These are phyloP conservation scores for Gypsophila paniculata DNA, from an alignment of 179 eudicot species.

Conservation along the genomic window DNA sequence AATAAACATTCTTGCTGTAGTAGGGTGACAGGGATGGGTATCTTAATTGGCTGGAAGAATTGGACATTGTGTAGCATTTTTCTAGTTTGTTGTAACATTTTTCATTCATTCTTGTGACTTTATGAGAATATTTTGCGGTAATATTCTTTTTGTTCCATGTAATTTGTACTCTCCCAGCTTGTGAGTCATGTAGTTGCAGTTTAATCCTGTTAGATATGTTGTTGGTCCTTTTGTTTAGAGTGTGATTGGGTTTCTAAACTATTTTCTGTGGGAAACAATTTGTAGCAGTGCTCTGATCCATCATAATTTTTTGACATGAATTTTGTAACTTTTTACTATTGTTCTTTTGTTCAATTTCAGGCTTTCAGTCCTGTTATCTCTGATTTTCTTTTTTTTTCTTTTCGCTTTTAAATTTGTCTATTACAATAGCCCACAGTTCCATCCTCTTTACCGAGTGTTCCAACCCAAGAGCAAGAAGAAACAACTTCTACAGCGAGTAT, in stretches of 20 bases:
- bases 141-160: background rate
- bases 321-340: background rate
- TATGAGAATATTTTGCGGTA: background rate
- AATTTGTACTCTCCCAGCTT: background rate
- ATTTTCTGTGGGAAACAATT: background rate
- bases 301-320: background rate
- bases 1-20: background rate
- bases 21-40: background rate
- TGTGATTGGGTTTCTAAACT: background rate
- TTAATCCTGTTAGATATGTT: background rate
- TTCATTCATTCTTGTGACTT: too few species aligned
- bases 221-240: background rate
- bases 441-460: slow-evolving; percentile 48
- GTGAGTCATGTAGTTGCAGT: background rate
- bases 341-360: background rate
- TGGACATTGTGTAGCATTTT: background rate
- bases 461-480: slow-evolving; percentile 70
- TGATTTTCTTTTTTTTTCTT: background rate
- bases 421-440: slow-evolving; percentile 45
- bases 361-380: background rate
- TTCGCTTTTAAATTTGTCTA: slow-evolving; percentile 10
- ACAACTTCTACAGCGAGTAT: slow-evolving; percentile 46
- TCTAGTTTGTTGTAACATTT: too few species aligned
- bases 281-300: background rate
- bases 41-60: background rate